phyloP scores from a whole-genome alignment of 106 monocot genomes.

The Ottelia alismoides region DNA sequence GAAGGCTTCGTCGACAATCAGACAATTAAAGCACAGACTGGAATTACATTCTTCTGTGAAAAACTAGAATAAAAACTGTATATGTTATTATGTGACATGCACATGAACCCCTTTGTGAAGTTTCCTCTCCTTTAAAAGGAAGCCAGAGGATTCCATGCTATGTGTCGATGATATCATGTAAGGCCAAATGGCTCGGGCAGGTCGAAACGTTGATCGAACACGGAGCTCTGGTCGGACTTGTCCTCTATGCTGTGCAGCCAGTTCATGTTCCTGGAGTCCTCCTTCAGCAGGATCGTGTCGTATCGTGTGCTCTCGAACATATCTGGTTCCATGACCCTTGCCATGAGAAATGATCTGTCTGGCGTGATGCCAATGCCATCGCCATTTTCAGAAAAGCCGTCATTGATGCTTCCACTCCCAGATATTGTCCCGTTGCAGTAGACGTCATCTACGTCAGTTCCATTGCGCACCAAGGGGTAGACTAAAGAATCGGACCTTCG shows the following conservation, averaged over 20 bases:
- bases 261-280: conserved; percentile 76
- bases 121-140: too few species aligned
- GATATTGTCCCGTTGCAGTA: conserved; percentile 19
- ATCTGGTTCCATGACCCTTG: conserved; percentile 47
- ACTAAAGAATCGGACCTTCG: conserved; percentile 32
- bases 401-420: conserved; percentile 9
- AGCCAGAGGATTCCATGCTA: too few species aligned
- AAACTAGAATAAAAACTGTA: too few species aligned
- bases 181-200: conserved; percentile 74
- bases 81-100: too few species aligned
- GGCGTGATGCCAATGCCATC: conserved; percentile 17
- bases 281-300: conserved; percentile 71
- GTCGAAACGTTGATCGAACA: conserved; percentile 90
- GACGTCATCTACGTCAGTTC: conserved; percentile 12
- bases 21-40: too few species aligned
- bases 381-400: conserved; percentile 20
- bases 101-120: too few species aligned
- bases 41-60: too few species aligned
- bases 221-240: conserved; percentile 57
- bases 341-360: conserved; percentile 21
- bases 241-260: conserved; percentile 87
- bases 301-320: conserved; percentile 63
- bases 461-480: conserved; percentile 12
- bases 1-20: too few species aligned
- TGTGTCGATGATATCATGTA: conserved; percentile 15